Base-by-base conservation (phyloP, 2,329 filamentous ascomycete genomes). In the Ceratocystis ficicola region DNA sequence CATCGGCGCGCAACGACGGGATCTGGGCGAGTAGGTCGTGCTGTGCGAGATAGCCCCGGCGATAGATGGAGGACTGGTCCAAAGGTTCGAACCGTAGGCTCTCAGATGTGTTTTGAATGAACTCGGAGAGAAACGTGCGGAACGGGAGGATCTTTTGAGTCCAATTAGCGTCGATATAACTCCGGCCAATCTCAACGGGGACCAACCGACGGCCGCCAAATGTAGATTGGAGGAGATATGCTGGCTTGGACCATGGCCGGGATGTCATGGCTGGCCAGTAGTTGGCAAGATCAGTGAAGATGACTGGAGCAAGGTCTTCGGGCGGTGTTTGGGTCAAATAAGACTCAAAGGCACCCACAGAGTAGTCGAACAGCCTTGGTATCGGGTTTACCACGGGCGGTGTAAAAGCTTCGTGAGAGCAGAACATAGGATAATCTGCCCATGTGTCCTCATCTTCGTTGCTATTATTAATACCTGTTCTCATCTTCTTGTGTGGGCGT, bases 1-100 rank as follows among this genome's bases (percentile, higher is more conserved):
- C 89, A 74, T 97, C 93, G 68, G 82, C 79, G 15, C 86, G 81
- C 2, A 99, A 78, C 0, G 79, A 75, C 0, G 92, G 91, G 12
- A 99, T 86, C 73, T 97, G 94, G 0, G 80, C 75, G 71, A 97
- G 86, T 44, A 99, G 82, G 70, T 93, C 85, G 75, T 97, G 90
- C 73, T 99, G 94, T 7, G 94, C 94, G 57, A 99, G 83, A 73
- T 99, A 99, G 12, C 86, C 90, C 10, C 81, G 84, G 57, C 44
- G 59, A n/a, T 36, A 7, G 17, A 44, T 20, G 3, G 7, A 50
- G 1, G 65, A 5, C 28, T 57, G 65, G 12, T 60, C 48, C 32
- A 17, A 50, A 7, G 55, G 15, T 10, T 10, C 10, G 3, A 8
- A 28, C 10, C 8, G 55, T 17, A 30, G 25, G 5, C 32, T 25